A percentile compares a stretch with the other conserved stretches of the same genome.
phyloP scores from a whole-genome alignment of 345 rosid genomes.

The Eutrema japonicum region DNA sequence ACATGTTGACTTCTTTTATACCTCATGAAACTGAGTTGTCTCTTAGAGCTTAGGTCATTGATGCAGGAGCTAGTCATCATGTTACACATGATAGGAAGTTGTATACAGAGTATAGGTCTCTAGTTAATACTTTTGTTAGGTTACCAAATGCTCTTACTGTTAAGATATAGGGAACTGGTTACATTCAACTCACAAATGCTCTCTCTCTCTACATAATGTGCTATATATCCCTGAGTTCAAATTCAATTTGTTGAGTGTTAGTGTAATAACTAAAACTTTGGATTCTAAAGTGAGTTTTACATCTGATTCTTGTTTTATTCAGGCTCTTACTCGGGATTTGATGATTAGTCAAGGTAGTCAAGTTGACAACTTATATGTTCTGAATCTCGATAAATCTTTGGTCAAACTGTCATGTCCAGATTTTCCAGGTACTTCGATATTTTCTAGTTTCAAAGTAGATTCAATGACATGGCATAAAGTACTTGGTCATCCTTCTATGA shows the following conservation, averaged over 20 bases:
- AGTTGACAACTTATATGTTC: background rate
- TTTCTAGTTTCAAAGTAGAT: background rate
- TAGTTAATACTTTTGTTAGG: background rate
- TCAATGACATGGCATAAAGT: background rate
- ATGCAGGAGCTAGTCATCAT: background rate
- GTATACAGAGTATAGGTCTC: no score
- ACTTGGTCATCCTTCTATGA: no score
- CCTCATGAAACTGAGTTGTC: constrained; percentile 1
- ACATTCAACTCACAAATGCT: background rate
- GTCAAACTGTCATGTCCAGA: background rate
- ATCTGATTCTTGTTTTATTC: no score
- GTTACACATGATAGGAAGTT: background rate
- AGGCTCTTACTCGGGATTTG: background rate
- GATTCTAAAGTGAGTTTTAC: background rate
- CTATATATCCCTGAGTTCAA: background rate
- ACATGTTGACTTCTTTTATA: background rate
- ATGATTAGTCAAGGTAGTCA: background rate
- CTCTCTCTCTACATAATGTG: background rate
- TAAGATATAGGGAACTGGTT: background rate
- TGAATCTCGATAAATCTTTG: background rate
- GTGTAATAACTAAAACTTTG: background rate
- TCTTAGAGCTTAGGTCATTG: background rate
- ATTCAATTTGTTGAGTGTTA: background rate
- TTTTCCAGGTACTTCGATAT: background rate
- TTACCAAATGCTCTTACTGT: background rate